Base-by-base conservation (phyloP, 2,329 filamentous ascomycete genomes). In the Nigrograna mackinnonii region DNA sequence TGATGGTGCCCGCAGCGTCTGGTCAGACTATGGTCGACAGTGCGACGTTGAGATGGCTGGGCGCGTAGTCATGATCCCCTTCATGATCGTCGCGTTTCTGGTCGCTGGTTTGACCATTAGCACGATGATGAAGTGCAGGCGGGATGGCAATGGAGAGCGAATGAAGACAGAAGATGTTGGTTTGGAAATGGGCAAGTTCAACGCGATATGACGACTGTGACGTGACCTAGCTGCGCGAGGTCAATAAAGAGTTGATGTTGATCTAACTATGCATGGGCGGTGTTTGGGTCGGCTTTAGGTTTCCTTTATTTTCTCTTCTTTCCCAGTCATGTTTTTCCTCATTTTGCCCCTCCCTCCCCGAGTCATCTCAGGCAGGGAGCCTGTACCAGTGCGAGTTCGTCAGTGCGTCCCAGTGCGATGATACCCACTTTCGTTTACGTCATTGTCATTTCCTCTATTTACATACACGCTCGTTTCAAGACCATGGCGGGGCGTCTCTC, bases 11-110 rank as follows among this genome's bases (percentile, higher is more conserved):
- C 40, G 31, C 12, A 60, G 62, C 43, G 64, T 62, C 2, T 44
- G 38, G 21, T 49, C 55, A 4, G 62, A 66, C 19, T 67, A 67
- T 22, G 35, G 26, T 5, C 49, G 36, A 14, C 64, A 67, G 41
- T 68, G 64, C 28, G 18, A 36, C 2, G 43, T 62, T 18, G 64
- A 67, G 35, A 38, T 54, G 6, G 64, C 64, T 5, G 62, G 59
- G 1, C 47, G 64, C 5, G 49, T 45, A 1, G 41, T 67, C 11
- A 55, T 68, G 55, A 45, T 64, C 2, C 62, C 62, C 9, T 62
- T 64, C 31, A 35, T 66, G 30, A 31, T 65, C 1, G 14, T 55
- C 3, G 53, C 51, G 2, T 52, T 57, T 38, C 37, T 42, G 2
- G 37, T 64, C 4, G 49, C 52, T 0, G 57, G 46, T 2, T 6